Evolutionary conservation across 345 rosid genomes (phyloP).

Genomic region (rapeseed (Brassica napus)): DNA sequence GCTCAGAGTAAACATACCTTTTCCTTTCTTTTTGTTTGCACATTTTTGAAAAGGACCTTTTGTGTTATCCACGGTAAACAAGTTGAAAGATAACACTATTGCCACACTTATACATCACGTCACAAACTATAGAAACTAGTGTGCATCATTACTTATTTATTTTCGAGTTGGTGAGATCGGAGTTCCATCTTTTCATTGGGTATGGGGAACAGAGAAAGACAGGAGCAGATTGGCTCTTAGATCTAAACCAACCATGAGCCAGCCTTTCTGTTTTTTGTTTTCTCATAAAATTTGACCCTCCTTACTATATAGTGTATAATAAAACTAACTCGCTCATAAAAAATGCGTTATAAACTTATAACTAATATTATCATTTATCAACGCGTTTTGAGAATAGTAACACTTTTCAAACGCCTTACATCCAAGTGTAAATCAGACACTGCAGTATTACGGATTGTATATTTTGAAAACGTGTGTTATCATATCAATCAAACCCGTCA

Average conservation of each 20-base stretch:
- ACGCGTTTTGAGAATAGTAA: conserved; percentile 18
- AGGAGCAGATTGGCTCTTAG: conserved; percentile 20
- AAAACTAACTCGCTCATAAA: not conserved
- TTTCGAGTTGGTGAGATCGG: conserved; percentile 25
- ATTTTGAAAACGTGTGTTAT: not conserved
- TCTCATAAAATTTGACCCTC: not conserved
- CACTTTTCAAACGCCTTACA: not conserved
- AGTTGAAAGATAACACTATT: conserved; percentile 11
- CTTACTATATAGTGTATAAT: not conserved
- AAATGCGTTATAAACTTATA: too few species aligned
- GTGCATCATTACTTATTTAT: conserved; percentile 22
- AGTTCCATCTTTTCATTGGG: conserved; percentile 22
- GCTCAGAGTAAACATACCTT: not conserved
- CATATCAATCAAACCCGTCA: not conserved
- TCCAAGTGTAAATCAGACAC: not conserved
- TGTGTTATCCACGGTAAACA: not conserved
- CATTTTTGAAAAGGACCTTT: not conserved
- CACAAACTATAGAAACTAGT: conserved; percentile 7
- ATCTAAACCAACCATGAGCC: conserved; percentile 37
- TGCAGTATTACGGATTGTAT: not conserved
- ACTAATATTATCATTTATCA: not conserved
- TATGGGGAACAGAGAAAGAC: conserved; percentile 29
- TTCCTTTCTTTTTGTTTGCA: not conserved
- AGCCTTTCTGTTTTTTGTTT: not conserved
- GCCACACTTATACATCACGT: conserved; percentile 37